Evolutionary conservation across 345 rosid genomes (phyloP), one percentile per base, ranked within the genome.

Genomic region (Fremontodendron californicum): DNA sequence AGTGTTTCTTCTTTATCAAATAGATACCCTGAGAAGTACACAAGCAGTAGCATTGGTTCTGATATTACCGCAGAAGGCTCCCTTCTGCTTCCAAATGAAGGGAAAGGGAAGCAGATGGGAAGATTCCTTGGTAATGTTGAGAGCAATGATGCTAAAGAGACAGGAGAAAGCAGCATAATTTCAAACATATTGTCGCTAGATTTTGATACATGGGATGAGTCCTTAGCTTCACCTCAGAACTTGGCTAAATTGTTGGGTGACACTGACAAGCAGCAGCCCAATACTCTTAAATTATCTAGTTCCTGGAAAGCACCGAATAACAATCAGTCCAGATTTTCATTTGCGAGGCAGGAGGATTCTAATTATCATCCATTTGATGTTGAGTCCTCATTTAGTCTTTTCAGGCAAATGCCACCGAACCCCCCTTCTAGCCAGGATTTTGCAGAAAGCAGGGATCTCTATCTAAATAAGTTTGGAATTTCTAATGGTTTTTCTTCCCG

Each of bases 251-350:
- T 93, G 70, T 81, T 91, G 75, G 86, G 89, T 65, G 91, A 91
- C 66, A 75, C 81, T 43, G 92, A 89, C 58, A 82, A 77, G 62
- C 86, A 77, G 62, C 86, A 84, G 33, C 77, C 87, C 33, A 85
- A 82, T 75, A 78, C 89, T 37, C 81, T 81, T 42, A 83, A 81
- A 75, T 66, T 81, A 74, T 80, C 90, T 2, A 79, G 79, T 82
- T 79, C 85, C n/a, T 77, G 88, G 84, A 89, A 88, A 83, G 78
- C 71, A n/a, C 94, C 88, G 75, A 85, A 81, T 71, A 91, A 84
- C 66, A 80, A 62, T 73, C 96, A 95, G 82, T 93, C 98, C 62
- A 88, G 97, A 80, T 93, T 95, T 83, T 93, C 97, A 27, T 91
- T 91, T 80, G 98, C 99, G 0, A 83, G 97, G 76, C 88, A 88